A percentile compares a stretch with the other conserved stretches of the same genome.
Evolutionary conservation across 495 filamentous ascomycete genomes (phyloP).

Genomic region (Penicillium egyptiacum): DNA sequence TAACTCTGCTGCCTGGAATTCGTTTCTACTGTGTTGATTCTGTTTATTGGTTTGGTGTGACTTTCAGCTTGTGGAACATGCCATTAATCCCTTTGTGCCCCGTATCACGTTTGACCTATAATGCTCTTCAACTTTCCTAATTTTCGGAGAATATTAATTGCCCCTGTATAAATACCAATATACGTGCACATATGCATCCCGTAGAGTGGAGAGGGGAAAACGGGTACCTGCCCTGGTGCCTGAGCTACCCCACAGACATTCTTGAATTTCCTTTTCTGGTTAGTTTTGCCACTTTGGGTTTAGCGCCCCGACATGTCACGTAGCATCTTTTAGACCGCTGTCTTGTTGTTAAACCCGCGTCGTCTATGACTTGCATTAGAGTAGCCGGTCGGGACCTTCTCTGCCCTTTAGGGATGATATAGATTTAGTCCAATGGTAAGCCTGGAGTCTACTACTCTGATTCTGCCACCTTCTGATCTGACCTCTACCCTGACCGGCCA

Average conservation of each 20-base stretch:
- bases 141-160: neutral
- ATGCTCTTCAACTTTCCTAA: neutral
- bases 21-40: neutral
- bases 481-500: too few species aligned
- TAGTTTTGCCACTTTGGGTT: too few species aligned
- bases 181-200: too few species aligned
- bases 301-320: too few species aligned
- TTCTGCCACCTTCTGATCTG: too few species aligned
- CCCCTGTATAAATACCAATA: neutral
- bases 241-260: neutral
- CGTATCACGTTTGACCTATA: neutral
- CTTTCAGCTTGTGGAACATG: neutral
- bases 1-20: neutral
- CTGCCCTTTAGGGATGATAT: too few species aligned
- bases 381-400: too few species aligned
- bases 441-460: too few species aligned
- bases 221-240: slow-evolving; percentile 7
- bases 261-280: slow-evolving; percentile 29
- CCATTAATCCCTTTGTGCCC: neutral
- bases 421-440: too few species aligned
- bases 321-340: too few species aligned
- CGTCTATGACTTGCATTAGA: too few species aligned
- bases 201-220: neutral
- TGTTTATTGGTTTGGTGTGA: neutral
- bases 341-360: neutral